These are phyloP conservation scores for Murraya koenigii DNA, from an alignment of 345 rosid species.

Conservation along the genomic window DNA sequence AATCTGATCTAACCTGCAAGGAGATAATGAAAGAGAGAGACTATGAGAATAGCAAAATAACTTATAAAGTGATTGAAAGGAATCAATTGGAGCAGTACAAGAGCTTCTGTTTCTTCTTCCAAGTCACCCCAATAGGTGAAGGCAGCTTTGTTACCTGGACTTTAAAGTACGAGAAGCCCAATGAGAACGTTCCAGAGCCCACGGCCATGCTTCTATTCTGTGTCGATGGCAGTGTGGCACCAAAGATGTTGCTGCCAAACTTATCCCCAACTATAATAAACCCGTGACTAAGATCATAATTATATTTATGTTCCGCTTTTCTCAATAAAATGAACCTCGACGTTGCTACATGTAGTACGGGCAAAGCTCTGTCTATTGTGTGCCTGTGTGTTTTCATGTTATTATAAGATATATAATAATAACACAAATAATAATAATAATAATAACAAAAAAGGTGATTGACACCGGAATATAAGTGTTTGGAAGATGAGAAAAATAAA, in stretches of 20 bases:
- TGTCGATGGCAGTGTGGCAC: not conserved
- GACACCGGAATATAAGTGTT: too few species aligned
- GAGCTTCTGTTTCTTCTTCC: slow-evolving; percentile 1
- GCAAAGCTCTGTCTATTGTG: too few species aligned
- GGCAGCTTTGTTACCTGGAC: slow-evolving; percentile 30
- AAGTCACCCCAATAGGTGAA: slow-evolving; percentile 27
- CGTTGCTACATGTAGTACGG: too few species aligned
- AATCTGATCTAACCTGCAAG: slow-evolving; percentile 17
- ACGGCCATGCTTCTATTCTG: not conserved
- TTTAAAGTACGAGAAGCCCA: slow-evolving; percentile 22
- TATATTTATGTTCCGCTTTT: too few species aligned
- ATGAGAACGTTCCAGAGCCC: slow-evolving; percentile 13
- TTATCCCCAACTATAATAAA: too few species aligned
- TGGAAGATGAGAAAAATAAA: too few species aligned
- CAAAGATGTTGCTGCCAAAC: slow-evolving; percentile 23
- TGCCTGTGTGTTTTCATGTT: too few species aligned
- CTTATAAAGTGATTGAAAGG: slow-evolving; percentile 33
- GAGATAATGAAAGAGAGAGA: slow-evolving; percentile 34
- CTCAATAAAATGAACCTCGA: too few species aligned
- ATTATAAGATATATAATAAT: too few species aligned
- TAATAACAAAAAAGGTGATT: too few species aligned
- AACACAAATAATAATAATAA: too few species aligned
- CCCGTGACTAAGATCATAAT: too few species aligned
- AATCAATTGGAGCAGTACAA: slow-evolving; percentile 32
- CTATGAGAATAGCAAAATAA: slow-evolving; percentile 28